Base-by-base conservation (phyloP, 352 stramenopile species). In the Phytophthora citricola region DNA sequence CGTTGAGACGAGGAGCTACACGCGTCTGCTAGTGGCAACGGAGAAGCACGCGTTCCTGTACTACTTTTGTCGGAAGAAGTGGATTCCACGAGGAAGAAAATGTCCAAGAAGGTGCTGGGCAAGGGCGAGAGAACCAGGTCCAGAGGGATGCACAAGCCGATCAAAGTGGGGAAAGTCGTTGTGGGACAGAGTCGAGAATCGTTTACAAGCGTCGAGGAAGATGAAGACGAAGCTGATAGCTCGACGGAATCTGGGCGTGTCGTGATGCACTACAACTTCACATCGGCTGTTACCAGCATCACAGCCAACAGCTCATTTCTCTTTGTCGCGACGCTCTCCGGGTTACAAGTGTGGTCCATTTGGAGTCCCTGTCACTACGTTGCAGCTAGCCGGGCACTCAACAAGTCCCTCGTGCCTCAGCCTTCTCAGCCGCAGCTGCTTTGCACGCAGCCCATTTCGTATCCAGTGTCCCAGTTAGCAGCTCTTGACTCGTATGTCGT, bases 241-340 rank as follows among this genome's bases (percentile, higher is more conserved):
- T 68, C 67, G 22, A 57, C 58, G 11, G 79, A 85, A 32, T 93
- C 85, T 5, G 78, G 83, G 5, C 85, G 85, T 39, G 86, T 95
- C 6, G 83, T 94, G n/a, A 92, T 94, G 79, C 83, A 93, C 59
- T 95, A 95, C 61, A 79, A 65, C 15, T 94, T 95, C 65, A 78
- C 79, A 24, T 85, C 79, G 3, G 71, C 75, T 0, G 81, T 92
- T 26, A 78, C 76, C 2, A 83, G 64, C 34, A 87, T 95, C 53
- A 80, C 85, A 0, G 87, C 87, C 31, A 95, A 95, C 59, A 95
- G 87, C 55, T 94, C 85, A 10, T 95, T 94, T 47, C 68, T 95
- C 22, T 95, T 95, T 62, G 87, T 86, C 2, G 84, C 79, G 22
- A 90, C 87, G 31, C 71, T 83, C 5, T 81, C 85, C 1, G 80